Conservation (phyloP, 2,329 filamentous ascomycete species). For the Elsinoe arachidis region DNA sequence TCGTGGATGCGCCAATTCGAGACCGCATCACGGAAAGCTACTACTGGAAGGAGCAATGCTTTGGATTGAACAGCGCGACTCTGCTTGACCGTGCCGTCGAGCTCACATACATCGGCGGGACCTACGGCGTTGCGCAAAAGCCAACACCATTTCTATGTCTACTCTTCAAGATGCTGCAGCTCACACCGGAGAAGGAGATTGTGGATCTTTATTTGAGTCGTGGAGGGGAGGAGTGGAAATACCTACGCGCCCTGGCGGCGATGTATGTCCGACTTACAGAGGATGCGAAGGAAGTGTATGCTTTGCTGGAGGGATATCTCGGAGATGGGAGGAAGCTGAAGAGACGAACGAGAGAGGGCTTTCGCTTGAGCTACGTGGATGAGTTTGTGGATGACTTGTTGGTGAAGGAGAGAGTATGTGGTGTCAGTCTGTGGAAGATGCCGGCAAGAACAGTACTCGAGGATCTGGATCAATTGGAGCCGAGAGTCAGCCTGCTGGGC, state of each 20-base stretch:
- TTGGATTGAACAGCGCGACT: conserved; percentile 74
- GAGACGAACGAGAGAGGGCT: conserved; percentile 64
- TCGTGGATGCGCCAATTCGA: conserved; percentile 90
- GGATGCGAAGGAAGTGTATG: conserved; percentile 70
- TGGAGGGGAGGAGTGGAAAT: conserved; percentile 63
- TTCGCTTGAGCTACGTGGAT: conserved; percentile 72
- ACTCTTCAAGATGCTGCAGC: conserved; percentile 86
- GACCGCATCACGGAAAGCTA: conserved; percentile 93
- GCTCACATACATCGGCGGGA: conserved; percentile 77
- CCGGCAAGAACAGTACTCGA: conserved; percentile 73
- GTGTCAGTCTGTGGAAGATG: conserved; percentile 86
- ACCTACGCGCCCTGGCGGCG: conserved; percentile 76
- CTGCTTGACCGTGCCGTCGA: conserved; percentile 84
- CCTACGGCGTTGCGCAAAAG: conserved; percentile 73
- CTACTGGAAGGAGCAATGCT: conserved; percentile 99
- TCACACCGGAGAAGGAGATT: conserved; percentile 71
- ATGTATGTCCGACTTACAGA: conserved; percentile 93
- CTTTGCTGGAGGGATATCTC: conserved; percentile 70
- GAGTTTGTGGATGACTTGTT: conserved; percentile 90
- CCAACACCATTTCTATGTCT: conserved; percentile 90
- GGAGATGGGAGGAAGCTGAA: conserved; percentile 77
- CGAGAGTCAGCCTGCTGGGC: conserved; percentile 72
- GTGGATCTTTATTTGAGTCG: conserved; percentile 70
- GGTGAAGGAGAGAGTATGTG: conserved; percentile 81
- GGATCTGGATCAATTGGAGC: conserved; percentile 80